Evolutionary conservation across 73 alveolate genomes (phyloP).

Genomic region (Tetrahymena elliotti): DNA sequence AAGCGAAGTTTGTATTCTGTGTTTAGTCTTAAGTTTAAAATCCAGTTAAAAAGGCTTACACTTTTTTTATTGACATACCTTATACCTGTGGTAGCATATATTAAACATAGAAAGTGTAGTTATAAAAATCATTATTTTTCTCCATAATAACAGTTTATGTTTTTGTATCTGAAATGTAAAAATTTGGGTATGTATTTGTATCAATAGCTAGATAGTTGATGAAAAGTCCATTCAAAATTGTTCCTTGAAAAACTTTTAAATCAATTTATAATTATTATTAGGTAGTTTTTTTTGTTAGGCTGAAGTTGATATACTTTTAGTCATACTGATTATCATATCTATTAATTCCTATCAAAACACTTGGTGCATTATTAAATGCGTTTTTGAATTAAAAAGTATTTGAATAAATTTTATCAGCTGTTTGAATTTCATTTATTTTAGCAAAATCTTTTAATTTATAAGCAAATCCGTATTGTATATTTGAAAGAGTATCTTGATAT

Average conservation of each 20-base stretch:
- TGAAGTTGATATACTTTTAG: neutral
- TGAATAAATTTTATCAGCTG: neutral
- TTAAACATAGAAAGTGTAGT: neutral
- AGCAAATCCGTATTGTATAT: neutral
- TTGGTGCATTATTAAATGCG: neutral
- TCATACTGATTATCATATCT: neutral
- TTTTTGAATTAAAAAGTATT: neutral
- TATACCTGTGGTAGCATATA: neutral
- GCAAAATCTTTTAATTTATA: neutral
- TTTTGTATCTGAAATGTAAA: neutral
- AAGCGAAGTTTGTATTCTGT: neutral
- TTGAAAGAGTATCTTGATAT: no score
- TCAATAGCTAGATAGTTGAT: neutral
- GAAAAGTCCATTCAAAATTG: neutral
- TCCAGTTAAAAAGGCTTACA: neutral
- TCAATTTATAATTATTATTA: neutral
- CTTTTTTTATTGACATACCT: neutral
- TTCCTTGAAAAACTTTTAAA: neutral
- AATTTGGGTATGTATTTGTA: neutral
- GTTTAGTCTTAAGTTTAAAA: neutral
- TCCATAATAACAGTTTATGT: neutral
- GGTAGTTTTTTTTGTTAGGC: neutral
- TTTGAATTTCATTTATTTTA: neutral
- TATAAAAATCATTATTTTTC: neutral
- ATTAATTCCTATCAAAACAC: neutral